Evolutionary conservation across 2,329 filamentous ascomycete species (phyloP), one percentile per base, ranked within the genome.

Genomic region (Sphaerostilbella broomeana): DNA sequence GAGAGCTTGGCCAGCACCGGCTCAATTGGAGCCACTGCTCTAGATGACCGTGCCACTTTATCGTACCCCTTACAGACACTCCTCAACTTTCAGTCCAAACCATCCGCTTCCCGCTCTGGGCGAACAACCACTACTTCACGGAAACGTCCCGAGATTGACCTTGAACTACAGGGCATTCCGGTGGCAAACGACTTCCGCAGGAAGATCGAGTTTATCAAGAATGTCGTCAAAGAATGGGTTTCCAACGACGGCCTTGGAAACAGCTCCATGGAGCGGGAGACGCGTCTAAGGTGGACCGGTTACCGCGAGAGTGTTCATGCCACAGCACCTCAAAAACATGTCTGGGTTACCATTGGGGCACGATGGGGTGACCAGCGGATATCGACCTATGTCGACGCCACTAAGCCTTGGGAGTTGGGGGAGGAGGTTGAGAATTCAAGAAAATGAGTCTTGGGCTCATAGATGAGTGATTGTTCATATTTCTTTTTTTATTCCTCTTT

Each of bases 11-110:
- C 75, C 3, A 62, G 70, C 20, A 78, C 77, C 2, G 80, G 81
- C 40, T 75, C 77, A n/a, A 76, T 87, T 35, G 75, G 78, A 33
- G 75, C 84, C 47, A 72, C 80, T n/a, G 81, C 81, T 4, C 72
- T 84, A 13, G 79, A 84, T 51, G 76, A 81, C 47, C 77, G 85
- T 15, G 77, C 83, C 30, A 77, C 84, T 43, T 68, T 88, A 18
- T 79, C 82, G 10, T 85, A 84, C 49, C 80, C 81, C 5, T 63
- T 87, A 6, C 81, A 85, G 54, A 83, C 82, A 4, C 68, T 90
- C 10, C 70, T 90, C 29, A 85, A 86, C 63, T 83, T 81, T 52
- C 65, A 73, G 38, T 56, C 70, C 16, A 70, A 70, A 47, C 54
- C 72, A 18, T 53, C 64, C 4, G 47, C 59, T 9, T 39, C 57